Base-by-base conservation (phyloP, 129 eudicot genomes). In the Tanacetum coccineum region DNA sequence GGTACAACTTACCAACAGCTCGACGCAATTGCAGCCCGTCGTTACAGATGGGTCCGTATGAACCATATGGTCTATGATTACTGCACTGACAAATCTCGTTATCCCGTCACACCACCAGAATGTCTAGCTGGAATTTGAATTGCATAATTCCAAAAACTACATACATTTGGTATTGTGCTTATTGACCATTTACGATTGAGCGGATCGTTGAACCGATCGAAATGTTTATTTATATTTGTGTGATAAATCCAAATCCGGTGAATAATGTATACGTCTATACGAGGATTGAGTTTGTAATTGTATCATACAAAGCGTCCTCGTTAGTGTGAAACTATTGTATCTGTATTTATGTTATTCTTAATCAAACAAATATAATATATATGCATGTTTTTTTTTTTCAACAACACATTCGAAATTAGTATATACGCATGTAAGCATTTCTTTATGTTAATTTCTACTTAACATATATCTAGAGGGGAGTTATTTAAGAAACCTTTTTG, bases 31-130 rank as follows among this genome's bases (percentile, higher is more conserved):
- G 78, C 85, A n/a, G 95, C 95, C 6, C 70, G 81, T 44, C 52
- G 80, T 10, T 93, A 93, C 79, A 71, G 86, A 4, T 93, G 98
- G 98, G 95, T 88, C 6, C 87, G 96, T 2, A 25, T 69, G 73
- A 88, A 93, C 82, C 96, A 93, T 61, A 74, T 93, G 98, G 80
- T 84, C 55, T 93, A 93, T 66, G 99, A 93, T 65, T 93, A 93
- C 59, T 93, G 99, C 84, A 84, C 87, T 63, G 99, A 93, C 76
- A 82, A 68, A 70, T 71, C 82, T 0, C 82, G 99, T 0, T 75
- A 63, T 78, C 90, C 99, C 0, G 79, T 80, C 53, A 62, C 86
- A 63, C 96, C 99, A 72, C 92, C 90, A 0, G 99, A 93, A 62
- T 93, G 99, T 71, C 6, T 36, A 6, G 87, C 81, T 2, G 98